Evolutionary conservation across 2,329 filamentous ascomycete genomes (phyloP).

Genomic region (Rutstroemia sp.): DNA sequence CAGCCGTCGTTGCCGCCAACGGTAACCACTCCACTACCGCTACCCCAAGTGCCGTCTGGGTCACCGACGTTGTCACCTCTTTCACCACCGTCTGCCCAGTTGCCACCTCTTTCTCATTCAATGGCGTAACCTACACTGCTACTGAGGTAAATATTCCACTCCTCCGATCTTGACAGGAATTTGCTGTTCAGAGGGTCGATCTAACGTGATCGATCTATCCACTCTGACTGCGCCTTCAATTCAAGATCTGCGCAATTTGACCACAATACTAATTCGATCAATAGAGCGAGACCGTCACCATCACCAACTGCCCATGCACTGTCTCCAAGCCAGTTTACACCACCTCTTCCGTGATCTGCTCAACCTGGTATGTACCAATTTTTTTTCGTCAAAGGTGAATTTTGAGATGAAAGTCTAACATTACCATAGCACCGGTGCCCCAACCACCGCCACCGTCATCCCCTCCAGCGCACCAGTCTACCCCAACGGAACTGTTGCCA

Average conservation of each 20-base stretch:
- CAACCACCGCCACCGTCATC: constrained; percentile 18
- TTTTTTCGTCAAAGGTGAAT: not conserved
- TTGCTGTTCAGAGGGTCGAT: not conserved
- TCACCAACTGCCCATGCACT: constrained; percentile 28
- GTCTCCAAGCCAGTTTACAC: constrained; percentile 25
- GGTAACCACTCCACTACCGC: constrained; percentile 29
- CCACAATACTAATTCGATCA: not conserved
- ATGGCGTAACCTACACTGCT: constrained; percentile 42
- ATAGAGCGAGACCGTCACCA: constrained; percentile 25
- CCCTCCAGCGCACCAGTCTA: constrained; percentile 25
- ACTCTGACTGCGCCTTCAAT: not conserved
- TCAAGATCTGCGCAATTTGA: not conserved
- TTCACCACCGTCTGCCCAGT: constrained; percentile 45
- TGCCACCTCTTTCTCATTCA: constrained; percentile 40
- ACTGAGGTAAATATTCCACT: constrained; percentile 33
- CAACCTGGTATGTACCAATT: constrained; percentile 38
- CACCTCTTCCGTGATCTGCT: constrained; percentile 34
- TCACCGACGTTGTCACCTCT: constrained; percentile 41
- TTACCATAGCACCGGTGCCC: constrained; percentile 14
- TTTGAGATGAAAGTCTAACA: not conserved
- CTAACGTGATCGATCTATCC: not conserved
- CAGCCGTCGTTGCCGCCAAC: constrained; percentile 24
- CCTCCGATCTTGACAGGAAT: not conserved
- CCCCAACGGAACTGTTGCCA: constrained; percentile 13
- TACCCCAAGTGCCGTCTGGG: constrained; percentile 31